Conservation (phyloP, 805 yeast genomes). For the Peterozyma xylosa region DNA sequence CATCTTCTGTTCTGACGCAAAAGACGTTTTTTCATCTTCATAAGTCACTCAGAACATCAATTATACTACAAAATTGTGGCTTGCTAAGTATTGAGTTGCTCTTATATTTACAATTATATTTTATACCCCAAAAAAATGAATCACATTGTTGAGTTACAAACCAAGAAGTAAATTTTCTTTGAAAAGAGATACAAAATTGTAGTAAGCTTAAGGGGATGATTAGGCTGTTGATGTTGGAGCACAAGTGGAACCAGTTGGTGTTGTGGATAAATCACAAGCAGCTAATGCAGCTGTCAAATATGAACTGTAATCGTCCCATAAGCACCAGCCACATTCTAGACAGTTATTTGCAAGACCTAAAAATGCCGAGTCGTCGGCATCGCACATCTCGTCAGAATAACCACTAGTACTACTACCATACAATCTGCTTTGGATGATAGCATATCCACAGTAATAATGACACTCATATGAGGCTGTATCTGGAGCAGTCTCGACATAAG, state of each 20-base stretch:
- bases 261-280: constrained; percentile 9
- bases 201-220: constrained; percentile 6
- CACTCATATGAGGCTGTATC: constrained; percentile 4
- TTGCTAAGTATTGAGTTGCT: too few species aligned
- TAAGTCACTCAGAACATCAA: too few species aligned
- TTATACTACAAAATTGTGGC: too few species aligned
- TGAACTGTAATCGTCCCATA: constrained; percentile 7
- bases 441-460: constrained; percentile 8
- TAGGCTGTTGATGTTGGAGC: constrained; percentile 1
- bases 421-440: constrained; percentile 2
- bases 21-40: too few species aligned
- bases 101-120: too few species aligned
- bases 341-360: constrained; percentile 5
- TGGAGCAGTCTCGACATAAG: too few species aligned
- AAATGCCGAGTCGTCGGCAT: constrained; percentile 10
- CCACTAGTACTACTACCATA: constrained; percentile 4
- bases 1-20: too few species aligned
- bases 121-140: too few species aligned
- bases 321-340: constrained; percentile 12
- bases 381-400: constrained; percentile 6
- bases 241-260: constrained; percentile 11
- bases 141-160: too few species aligned
- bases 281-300: constrained; percentile 9
- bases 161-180: too few species aligned
- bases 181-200: too few species aligned